Evolutionary conservation across 345 rosid genomes (phyloP).

Genomic region (Lepidium aucheri): DNA sequence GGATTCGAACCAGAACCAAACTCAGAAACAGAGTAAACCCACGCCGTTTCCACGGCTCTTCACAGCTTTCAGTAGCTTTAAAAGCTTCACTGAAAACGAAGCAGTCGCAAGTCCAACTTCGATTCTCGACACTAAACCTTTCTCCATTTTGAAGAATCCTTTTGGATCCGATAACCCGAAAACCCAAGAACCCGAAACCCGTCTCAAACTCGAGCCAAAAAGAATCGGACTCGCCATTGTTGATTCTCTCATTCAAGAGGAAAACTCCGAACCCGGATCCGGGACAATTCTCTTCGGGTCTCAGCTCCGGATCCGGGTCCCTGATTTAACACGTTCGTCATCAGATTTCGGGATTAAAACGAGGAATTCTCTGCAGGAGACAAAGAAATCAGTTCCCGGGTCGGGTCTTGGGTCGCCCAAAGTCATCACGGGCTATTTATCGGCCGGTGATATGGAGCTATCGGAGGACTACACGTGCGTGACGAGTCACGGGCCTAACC

Average conservation of each 20-base stretch:
- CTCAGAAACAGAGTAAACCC: slow-evolving; percentile 37
- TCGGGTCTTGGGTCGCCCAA: slow-evolving; percentile 36
- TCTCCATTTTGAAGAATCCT: slow-evolving; percentile 57
- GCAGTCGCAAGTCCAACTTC: slow-evolving; percentile 75
- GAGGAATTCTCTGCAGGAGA: slow-evolving; percentile 29
- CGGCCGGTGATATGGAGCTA: slow-evolving; percentile 61
- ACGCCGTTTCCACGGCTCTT: slow-evolving; percentile 61
- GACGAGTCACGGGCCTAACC: slow-evolving; percentile 75
- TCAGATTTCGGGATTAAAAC: slow-evolving; percentile 67
- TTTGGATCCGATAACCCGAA: slow-evolving; percentile 40
- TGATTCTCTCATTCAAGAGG: slow-evolving; percentile 48
- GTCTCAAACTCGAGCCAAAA: slow-evolving; percentile 46
- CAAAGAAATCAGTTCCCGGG: slow-evolving; percentile 5
- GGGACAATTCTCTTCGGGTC: slow-evolving; percentile 68
- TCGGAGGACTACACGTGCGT: slow-evolving; percentile 96
- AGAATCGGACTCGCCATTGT: slow-evolving; percentile 64
- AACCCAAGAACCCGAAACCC: slow-evolving; percentile 35
- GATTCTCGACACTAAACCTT: slow-evolving; percentile 70
- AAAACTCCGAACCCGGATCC: slow-evolving; percentile 25
- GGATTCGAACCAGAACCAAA: slow-evolving; percentile 37
- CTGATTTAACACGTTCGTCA: slow-evolving; percentile 52
- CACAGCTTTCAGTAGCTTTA: slow-evolving; percentile 44
- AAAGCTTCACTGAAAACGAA: slow-evolving; percentile 42
- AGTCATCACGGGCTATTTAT: slow-evolving; percentile 37
- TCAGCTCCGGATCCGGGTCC: slow-evolving; percentile 70